Conservation (phyloP, 768 basidiomycete species). For the Mrakia gelida region DNA sequence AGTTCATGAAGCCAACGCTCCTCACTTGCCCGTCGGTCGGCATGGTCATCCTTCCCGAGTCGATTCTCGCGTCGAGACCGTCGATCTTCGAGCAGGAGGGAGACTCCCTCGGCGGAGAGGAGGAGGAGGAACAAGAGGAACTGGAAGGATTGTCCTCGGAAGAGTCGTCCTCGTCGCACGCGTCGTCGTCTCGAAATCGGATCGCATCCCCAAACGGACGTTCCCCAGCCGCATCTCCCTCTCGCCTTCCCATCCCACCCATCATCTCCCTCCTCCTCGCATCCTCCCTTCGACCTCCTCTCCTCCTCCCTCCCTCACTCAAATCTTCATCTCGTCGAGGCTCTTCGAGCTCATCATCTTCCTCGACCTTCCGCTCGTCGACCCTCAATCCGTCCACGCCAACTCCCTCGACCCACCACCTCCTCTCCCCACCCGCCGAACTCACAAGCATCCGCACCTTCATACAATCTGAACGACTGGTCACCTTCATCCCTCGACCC, state of each 20-base stretch:
- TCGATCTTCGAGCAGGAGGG: not conserved
- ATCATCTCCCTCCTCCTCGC: constrained; percentile 11
- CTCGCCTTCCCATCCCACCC: not conserved
- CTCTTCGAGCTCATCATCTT: not conserved
- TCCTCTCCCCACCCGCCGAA: not conserved
- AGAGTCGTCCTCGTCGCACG: not conserved
- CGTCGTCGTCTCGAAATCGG: not conserved
- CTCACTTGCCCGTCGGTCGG: not conserved
- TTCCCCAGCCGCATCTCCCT: not conserved
- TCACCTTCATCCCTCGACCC: constrained; percentile 7
- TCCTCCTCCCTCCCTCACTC: not conserved
- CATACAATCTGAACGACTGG: not conserved
- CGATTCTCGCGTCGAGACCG: constrained; percentile 1
- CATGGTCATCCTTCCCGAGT: not conserved
- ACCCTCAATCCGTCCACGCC: not conserved
- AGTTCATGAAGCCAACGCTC: constrained; percentile 8
- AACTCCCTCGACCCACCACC: not conserved
- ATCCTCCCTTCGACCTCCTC: constrained; percentile 5
- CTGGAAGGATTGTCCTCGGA: not conserved
- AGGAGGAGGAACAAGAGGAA: not conserved
- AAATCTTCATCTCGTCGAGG: not conserved
- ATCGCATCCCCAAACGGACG: not conserved
- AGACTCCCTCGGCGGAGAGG: not conserved
- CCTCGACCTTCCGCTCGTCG: not conserved
- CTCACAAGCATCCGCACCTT: not conserved